Conservation (phyloP, 2,329 filamentous ascomycete species). For the Phyllosticta citrichinensis region DNA sequence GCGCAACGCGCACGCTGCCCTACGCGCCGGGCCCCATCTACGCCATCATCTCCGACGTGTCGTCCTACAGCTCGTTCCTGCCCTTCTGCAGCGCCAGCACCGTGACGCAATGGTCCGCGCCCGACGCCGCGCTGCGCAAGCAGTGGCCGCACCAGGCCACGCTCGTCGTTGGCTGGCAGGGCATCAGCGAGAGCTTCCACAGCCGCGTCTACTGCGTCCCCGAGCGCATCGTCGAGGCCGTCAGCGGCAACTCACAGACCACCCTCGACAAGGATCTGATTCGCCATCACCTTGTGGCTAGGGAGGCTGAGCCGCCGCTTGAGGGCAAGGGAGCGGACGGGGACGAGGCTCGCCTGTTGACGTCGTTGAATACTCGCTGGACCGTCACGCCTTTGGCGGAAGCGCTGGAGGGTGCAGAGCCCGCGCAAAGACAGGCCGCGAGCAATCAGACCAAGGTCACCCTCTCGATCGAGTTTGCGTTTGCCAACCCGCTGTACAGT, state of each 20-base stretch:
- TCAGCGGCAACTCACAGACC: constrained; percentile 14
- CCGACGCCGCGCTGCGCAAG: constrained; percentile 37
- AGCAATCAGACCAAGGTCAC: constrained; percentile 56
- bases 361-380: constrained; percentile 62
- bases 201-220: constrained; percentile 71
- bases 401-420: constrained; percentile 16
- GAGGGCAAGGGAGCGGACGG: not conserved
- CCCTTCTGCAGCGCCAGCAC: constrained; percentile 74
- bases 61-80: constrained; percentile 77
- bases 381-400: constrained; percentile 41
- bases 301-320: not conserved
- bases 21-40: constrained; percentile 66
- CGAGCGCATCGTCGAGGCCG: constrained; percentile 23
- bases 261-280: constrained; percentile 3
- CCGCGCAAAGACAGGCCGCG: constrained; percentile 28
- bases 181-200: constrained; percentile 74
- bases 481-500: constrained; percentile 80
- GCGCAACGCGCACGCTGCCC: constrained; percentile 64
- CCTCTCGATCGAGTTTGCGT: constrained; percentile 70
- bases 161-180: constrained; percentile 76
- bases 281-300: not conserved
- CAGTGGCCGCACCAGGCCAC: constrained; percentile 65
- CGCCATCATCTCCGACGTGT: constrained; percentile 77
- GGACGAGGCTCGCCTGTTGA: constrained; percentile 41
- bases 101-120: constrained; percentile 63